Conservation (phyloP, 2,329 filamentous ascomycete genomes). For the Colletotrichum lini region DNA sequence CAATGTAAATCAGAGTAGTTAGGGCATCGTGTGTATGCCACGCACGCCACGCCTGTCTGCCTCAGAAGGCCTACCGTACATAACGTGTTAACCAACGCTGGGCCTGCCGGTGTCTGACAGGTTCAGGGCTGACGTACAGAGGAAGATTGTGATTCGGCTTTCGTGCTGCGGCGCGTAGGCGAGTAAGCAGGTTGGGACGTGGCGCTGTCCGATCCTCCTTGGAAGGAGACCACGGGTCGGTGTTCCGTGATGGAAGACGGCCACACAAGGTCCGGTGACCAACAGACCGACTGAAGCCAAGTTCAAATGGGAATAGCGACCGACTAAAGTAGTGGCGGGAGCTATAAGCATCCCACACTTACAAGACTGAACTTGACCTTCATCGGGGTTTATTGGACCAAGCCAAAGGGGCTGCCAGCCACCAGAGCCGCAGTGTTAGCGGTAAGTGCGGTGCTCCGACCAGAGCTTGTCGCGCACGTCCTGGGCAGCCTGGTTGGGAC, state of each 20-base stretch:
- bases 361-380: not conserved
- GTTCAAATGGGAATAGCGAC: not conserved
- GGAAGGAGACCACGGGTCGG: not conserved
- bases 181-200: conserved; percentile 1
- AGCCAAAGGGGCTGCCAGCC: not conserved
- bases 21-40: not conserved
- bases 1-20: not conserved
- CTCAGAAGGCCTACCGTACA: not conserved
- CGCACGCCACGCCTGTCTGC: not conserved
- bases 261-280: not conserved
- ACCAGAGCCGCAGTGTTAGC: conserved; percentile 11
- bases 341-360: not conserved
- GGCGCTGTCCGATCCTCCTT: conserved; percentile 7
- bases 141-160: not conserved
- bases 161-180: not conserved
- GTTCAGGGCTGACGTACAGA: not conserved
- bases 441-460: not conserved
- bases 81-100: not conserved
- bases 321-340: not conserved
- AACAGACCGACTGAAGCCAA: not conserved
- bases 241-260: conserved; percentile 11
- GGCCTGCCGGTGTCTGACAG: conserved; percentile 1
- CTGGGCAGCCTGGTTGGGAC: conserved; percentile 1
- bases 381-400: not conserved
- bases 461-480: conserved; percentile 9